phyloP scores from a whole-genome alignment of 345 rosid species.

The Salix viminalis region DNA sequence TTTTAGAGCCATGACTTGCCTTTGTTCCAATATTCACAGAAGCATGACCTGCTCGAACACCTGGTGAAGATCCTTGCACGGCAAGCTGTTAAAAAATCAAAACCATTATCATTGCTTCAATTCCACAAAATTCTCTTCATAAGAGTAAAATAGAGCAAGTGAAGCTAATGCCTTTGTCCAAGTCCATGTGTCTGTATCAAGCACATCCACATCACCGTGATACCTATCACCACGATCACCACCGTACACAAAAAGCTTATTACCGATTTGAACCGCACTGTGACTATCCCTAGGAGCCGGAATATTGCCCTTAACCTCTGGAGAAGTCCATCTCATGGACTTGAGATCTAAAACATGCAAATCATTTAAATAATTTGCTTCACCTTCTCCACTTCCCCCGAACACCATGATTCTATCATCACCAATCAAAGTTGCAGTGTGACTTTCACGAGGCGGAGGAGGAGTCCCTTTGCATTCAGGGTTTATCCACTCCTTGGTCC shows the following conservation, averaged over 20 bases:
- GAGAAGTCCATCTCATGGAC: slow-evolving; percentile 61
- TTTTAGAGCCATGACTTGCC: slow-evolving; percentile 31
- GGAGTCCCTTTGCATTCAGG: slow-evolving; percentile 44
- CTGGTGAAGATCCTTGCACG: slow-evolving; percentile 52
- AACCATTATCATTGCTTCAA: neutral
- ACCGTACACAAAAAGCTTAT: slow-evolving; percentile 54
- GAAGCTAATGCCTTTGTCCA: slow-evolving; percentile 54
- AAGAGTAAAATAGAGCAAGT: neutral
- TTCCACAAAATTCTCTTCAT: neutral
- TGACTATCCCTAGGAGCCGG: slow-evolving; percentile 80
- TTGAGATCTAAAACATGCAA: slow-evolving; percentile 57
- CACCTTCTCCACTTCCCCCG: slow-evolving; percentile 82
- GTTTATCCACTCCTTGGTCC: slow-evolving; percentile 48
- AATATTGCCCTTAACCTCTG: slow-evolving; percentile 45
- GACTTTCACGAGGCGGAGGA: slow-evolving; percentile 68
- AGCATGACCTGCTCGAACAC: slow-evolving; percentile 71
- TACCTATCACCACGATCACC: slow-evolving; percentile 73
- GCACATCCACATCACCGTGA: slow-evolving; percentile 54
- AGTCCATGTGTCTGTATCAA: slow-evolving; percentile 43
- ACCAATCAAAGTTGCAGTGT: slow-evolving; percentile 57
- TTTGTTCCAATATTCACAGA: slow-evolving; percentile 51
- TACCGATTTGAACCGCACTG: slow-evolving; percentile 45
- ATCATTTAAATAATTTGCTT: slow-evolving; percentile 70
- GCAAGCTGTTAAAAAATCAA: slow-evolving; percentile 33
- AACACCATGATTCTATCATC: slow-evolving; percentile 50